Base-by-base conservation (phyloP, 352 stramenopile species). In the Phytophthora sp. region DNA sequence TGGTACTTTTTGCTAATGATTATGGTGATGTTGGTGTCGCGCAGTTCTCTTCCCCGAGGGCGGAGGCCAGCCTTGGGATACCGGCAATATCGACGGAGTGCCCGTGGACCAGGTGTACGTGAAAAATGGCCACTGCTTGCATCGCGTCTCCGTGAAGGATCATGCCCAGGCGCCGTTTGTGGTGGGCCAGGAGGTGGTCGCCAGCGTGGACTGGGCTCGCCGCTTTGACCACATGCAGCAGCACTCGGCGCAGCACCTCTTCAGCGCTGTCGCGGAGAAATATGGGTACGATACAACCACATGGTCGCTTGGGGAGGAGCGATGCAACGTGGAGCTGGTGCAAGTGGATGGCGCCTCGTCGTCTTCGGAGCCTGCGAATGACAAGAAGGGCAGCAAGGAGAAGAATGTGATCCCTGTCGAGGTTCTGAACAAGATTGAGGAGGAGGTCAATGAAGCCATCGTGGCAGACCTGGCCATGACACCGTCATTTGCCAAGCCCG, bases 171-270 rank as follows among this genome's bases (percentile, higher is more conserved):
- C 62, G 3, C 46, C 74, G 15, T 81, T 94, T 21, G 38, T 66
- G 24, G 64, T 76, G 16, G 85, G 77, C 3, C 71, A 88, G 26
- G 63, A 77, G 18, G 83, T 96, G 15, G 49, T 76, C 27, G 79
- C 82, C 29, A 65, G 8, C 0, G 78, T 97, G 20, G 79, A 96
- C 66, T 96, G 88, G 88, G 60, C 56, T 31, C 82, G 90, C 12
- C 81, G 90, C 53, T 86, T 89, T 29, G 90, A 96, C 57, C 88
- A 96, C 72, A 96, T 96, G 88, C 85, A 91, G 66, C 88, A 96
- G 69, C 90, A 97, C 76, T 96, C 90, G 54, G 89, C 79, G 33
- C 90, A 97, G 69, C 90, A 97, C 55, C 63, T 97, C 31, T 78
- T 96, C 45, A 95, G 82, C 55, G 89, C 89, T n/a, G 82, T 96